Evolutionary conservation across 1,284 basidiomycete genomes (phyloP).

Genomic region (Ganoderma resinaceum): DNA sequence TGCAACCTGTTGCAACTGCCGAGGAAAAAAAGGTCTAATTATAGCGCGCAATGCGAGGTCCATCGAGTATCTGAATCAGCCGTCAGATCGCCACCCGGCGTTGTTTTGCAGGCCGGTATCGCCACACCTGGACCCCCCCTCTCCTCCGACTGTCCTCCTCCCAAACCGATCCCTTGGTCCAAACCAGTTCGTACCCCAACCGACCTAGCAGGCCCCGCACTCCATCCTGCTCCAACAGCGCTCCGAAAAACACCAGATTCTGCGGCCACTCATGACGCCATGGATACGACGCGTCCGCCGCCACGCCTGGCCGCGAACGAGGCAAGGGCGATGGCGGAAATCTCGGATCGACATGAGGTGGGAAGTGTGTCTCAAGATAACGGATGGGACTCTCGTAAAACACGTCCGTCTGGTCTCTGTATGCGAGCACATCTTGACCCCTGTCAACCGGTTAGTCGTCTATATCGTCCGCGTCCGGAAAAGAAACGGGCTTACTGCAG

Average conservation of each 20-base stretch:
- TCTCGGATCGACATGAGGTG: slow-evolving; percentile 59
- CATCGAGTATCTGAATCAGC: not conserved
- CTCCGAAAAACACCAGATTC: slow-evolving; percentile 83
- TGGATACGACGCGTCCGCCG: slow-evolving; percentile 32
- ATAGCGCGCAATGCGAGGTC: not conserved
- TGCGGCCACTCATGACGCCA: slow-evolving; percentile 84
- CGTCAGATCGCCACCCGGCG: not conserved
- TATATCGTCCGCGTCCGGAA: slow-evolving; percentile 10
- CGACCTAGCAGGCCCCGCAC: slow-evolving; percentile 57
- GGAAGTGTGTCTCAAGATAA: slow-evolving; percentile 76
- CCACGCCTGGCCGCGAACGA: slow-evolving; percentile 57
- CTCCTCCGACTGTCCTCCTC: slow-evolving; percentile 84
- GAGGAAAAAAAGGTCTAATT: not conserved
- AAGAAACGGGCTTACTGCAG: slow-evolving; percentile 60
- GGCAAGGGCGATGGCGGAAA: slow-evolving; percentile 75
- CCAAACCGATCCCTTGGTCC: slow-evolving; percentile 74
- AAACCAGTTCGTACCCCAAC: slow-evolving; percentile 74
- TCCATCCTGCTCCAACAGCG: slow-evolving; percentile 60
- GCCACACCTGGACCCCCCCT: slow-evolving; percentile 75
- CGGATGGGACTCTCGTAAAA: slow-evolving; percentile 81
- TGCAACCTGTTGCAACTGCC: not conserved
- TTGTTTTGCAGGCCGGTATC: slow-evolving; percentile 13
- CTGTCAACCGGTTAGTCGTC: slow-evolving; percentile 43
- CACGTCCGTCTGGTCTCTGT: slow-evolving; percentile 84
- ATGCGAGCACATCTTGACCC: slow-evolving; percentile 57